A percentile compares a stretch with the other conserved stretches of the same genome.
Conservation (phyloP, 176 grass and related monocot species). For the Metroxylon sagu region DNA sequence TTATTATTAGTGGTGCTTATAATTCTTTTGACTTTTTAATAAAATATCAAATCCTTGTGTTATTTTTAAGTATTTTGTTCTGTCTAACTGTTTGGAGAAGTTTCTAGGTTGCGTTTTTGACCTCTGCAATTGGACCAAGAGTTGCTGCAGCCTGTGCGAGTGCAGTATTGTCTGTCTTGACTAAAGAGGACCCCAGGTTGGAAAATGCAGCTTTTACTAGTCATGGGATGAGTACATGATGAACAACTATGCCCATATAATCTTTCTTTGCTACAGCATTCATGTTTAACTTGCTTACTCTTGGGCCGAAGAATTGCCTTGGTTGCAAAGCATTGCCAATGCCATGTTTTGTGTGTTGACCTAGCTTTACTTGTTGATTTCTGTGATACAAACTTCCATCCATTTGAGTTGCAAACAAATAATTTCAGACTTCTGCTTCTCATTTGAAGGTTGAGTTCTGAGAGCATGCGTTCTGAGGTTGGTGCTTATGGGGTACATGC, state of each 20-base stretch:
- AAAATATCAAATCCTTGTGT: background rate
- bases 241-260: too few species aligned
- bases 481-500: conserved; percentile 28
- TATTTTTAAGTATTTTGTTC: background rate
- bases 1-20: too few species aligned
- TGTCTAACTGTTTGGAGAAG: background rate
- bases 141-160: conserved; percentile 80
- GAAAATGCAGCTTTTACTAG: background rate
- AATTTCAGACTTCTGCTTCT: conserved; percentile 1
- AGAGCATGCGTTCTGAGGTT: conserved; percentile 45
- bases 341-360: too few species aligned
- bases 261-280: background rate
- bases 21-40: too few species aligned
- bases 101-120: conserved; percentile 76
- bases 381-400: too few species aligned
- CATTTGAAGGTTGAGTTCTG: conserved; percentile 48
- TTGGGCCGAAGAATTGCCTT: background rate
- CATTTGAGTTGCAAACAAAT: background rate
- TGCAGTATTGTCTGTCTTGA: conserved; percentile 69
- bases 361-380: too few species aligned
- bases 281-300: background rate
- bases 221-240: conserved; percentile 17
- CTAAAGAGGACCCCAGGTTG: conserved; percentile 63
- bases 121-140: conserved; percentile 89
- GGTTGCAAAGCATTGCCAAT: too few species aligned